Base-by-base conservation (phyloP, 306 rosid species). In the Inga leiocalycina region DNA sequence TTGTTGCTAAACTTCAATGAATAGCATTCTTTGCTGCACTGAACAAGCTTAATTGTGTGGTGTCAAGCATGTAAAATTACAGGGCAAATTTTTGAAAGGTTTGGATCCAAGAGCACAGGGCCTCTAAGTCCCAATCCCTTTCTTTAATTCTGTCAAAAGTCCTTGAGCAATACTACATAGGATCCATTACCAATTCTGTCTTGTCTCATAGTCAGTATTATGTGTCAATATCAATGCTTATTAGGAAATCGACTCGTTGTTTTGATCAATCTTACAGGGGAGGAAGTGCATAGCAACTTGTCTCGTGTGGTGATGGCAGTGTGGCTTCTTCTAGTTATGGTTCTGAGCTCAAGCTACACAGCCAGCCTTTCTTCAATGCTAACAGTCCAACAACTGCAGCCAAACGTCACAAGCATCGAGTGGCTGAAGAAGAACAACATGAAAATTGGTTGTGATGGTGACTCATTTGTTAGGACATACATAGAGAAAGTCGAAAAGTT, bases 281-380 rank as follows among this genome's bases (percentile, higher is more conserved):
- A 92, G 86, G 78, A 82, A 57, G 71, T 92, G 56, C 19, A 84
- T 3, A 84, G 80, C 87, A 77, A 84, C 85, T 89, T 90, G 14
- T 75, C 91, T 43, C 86, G 89, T 1, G 75, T 88, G 62, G 94
- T 89, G 71, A 87, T 89, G 85, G 66, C 46, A 32, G 76, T 89
- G 46, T 92, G 97, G 97, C 83, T 92, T 4, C 88, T 90, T 80
- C 82, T 92, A 48, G 97, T 90, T 45, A 71, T 89, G 61, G 77
- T 88, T 56, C 82, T 92, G 41, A 87, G 57, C 80, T 89, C 97
- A 32, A 89, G 94, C 85, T 92, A 92, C 90, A 92, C 94, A 1
- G 94, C 94, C 11, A 90, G 90, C 81, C 89, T 92, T 14, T 90
- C 97, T 80, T 92, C 97, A 39, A 86, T 90, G 86, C 92, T 92